Base-by-base conservation (phyloP, 768 basidiomycete species). In the Hysterangium stoloniferum region DNA sequence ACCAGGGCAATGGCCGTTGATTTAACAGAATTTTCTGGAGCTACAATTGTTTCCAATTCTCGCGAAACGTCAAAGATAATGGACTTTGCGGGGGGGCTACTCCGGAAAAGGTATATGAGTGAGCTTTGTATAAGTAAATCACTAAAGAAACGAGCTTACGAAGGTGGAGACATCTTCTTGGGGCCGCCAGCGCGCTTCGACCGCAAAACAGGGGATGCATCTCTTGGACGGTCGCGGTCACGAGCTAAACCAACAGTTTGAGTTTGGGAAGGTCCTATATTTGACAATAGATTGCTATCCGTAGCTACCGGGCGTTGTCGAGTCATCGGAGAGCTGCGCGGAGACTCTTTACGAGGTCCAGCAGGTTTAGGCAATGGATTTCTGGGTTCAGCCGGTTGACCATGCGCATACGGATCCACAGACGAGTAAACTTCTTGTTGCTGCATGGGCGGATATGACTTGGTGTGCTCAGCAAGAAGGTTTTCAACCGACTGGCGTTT, bases 1-100 rank as follows among this genome's bases (percentile, higher is more conserved):
- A 92, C 86, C 42, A 92, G 74, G 13, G 89, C 89, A 48, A 92
- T 92, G 3, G 89, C 87, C 0, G 89, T 92, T n/a, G 86, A 86
- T 62, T 88, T 88, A 59, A 89, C 84, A 4, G 74, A 76, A 55
- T 91, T 88, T 6, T 74, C 76, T 46, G 80, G 73, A 6, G 88
- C 85, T 61, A 86, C 82, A 34, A 89, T 76, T 52, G 89, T 84
- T 19, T 82, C 82, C 53, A 87, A 70, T 17, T 78, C 64, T 55
- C 80, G 82, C 13, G 83, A 74, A 20, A 89, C 84, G 66, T 91
- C 88, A 57, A 88, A 80, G 17, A 85, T 63, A 51, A 90, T 80
- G 11, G 69, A 79, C 59, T 88, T 86, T 9, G 77, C 66, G 58
- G 80, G 81, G 29, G 76, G 70, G 44, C 83, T 86, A 33, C 24